Base-by-base conservation (phyloP, 139 green algal species). In the Chara braunii region DNA sequence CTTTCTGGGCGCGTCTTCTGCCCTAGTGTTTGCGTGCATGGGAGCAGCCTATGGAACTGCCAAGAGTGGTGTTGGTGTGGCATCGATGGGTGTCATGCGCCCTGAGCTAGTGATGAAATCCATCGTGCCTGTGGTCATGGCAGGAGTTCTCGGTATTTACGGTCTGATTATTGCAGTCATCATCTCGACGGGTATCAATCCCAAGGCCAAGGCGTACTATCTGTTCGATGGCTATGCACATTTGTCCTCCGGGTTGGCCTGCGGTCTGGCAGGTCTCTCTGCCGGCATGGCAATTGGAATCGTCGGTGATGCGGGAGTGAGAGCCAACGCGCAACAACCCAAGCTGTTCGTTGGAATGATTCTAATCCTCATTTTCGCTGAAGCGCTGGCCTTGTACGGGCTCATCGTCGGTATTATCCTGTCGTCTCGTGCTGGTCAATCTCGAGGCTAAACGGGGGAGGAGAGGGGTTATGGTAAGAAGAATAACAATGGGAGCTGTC, bases 71-170 rank as follows among this genome's bases (percentile, higher is more conserved):
- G 92, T 99, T 1, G 92, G 92, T 30, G 95, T 97, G 64, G 91
- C 92, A 0, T 91, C 88, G 48, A 99, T 99, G 92, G 92, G 92
- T 69, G 92, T 99, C 11, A 95, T 99, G 89, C 80, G 92, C 29
- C 92, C 92, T 2, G 92, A 99, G 81, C 84, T 99, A 66, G 92
- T 99, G 33, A 99, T 99, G 91, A 99, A 99, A 85, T 95, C 86
- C 52, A 97, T 99, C 60, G 84, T 99, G 9, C 91, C 92, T 23
- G 86, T 97, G 43, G 89, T 99, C 75, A 96, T 99, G 92, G 92
- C 92, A 63, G 92, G 92, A 85, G 85, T 99, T 64, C 82, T 99
- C 43, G 92, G 92, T 70, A 99, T 99, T 73, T 99, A 99, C 79
- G 92, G 92, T 44, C 88, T 99, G 7, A 97, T 99, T 78, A 97